Evolutionary conservation across 164 flowering plant species (phyloP).

Genomic region (Houttuynia cordata): DNA sequence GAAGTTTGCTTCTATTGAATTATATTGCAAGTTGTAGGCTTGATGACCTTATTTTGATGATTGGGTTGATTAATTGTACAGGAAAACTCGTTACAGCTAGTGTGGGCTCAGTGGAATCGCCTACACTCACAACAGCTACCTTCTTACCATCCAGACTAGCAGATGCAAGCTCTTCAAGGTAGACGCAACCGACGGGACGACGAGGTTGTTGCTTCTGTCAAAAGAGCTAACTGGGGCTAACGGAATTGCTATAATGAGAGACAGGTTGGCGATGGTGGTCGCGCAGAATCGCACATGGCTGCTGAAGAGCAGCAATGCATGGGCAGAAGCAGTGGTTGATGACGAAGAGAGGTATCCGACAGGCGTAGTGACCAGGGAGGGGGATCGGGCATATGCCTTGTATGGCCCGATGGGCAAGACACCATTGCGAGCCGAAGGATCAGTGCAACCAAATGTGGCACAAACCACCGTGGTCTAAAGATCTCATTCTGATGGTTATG

Average conservation of each 20-base stretch:
- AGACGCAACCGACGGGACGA: too few relatives aligned
- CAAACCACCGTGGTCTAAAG: too few relatives aligned
- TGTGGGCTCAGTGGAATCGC: too few relatives aligned
- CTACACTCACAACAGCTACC: conserved; percentile 1
- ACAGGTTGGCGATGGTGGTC: conserved; percentile 60
- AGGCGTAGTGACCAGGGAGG: conserved; percentile 31
- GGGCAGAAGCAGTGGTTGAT: conserved; percentile 58
- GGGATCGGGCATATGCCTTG: conserved; percentile 51
- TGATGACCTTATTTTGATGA: too few relatives aligned
- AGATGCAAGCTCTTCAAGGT: conserved; percentile 73
- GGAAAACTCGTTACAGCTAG: too few relatives aligned
- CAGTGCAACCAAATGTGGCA: too few relatives aligned
- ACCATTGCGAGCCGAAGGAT: too few relatives aligned
- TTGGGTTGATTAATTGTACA: too few relatives aligned
- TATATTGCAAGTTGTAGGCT: too few relatives aligned
- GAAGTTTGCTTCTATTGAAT: too few relatives aligned
- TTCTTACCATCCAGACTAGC: conserved; percentile 3
- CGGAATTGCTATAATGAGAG: conserved; percentile 43
- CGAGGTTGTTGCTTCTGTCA: conserved; percentile 30
- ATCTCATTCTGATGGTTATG: too few relatives aligned
- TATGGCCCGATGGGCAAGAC: too few relatives aligned
- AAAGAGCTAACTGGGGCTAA: conserved; percentile 34
- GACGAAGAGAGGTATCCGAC: conserved; percentile 43
- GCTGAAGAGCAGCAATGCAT: conserved; percentile 53
- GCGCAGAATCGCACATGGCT: conserved; percentile 40